Evolutionary conservation across 371 early-diverging fungal genomes (phyloP).

Genomic region (Zopfochytrium polystomum): DNA sequence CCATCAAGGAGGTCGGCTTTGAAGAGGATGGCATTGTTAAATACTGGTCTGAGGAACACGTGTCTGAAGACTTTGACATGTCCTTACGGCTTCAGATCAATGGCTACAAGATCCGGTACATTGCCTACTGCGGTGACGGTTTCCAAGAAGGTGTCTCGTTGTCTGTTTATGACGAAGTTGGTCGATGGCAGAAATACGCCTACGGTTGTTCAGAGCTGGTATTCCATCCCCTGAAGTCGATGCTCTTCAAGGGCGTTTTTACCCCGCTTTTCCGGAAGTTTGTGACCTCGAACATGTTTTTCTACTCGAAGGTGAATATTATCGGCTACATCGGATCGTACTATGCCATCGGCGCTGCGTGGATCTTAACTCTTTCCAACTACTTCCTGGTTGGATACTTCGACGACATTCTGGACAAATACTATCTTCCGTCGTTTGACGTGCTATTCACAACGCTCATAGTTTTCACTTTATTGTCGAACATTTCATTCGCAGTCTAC

Average conservation of each 20-base stretch:
- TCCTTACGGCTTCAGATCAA: constrained; percentile 19
- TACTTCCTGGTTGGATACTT: constrained; percentile 18
- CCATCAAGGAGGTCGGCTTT: constrained; percentile 22
- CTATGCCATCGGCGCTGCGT: constrained; percentile 25
- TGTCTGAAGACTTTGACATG: constrained; percentile 28
- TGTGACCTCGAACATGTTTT: constrained; percentile 8
- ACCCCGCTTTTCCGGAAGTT: constrained; percentile 17
- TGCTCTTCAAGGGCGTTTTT: constrained; percentile 7
- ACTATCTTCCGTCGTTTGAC: constrained; percentile 16
- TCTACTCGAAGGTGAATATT: constrained; percentile 14
- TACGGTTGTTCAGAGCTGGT: constrained; percentile 18
- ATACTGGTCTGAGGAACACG: constrained; percentile 25
- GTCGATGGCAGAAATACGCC: constrained; percentile 23
- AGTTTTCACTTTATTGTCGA: constrained; percentile 16
- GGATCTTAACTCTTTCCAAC: constrained; percentile 23
- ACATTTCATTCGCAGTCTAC: constrained; percentile 12
- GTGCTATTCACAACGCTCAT: constrained; percentile 17
- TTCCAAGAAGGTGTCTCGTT: constrained; percentile 26
- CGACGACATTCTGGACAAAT: constrained; percentile 13
- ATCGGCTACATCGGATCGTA: constrained; percentile 20
- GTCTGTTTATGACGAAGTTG: constrained; percentile 22
- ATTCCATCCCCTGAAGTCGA: constrained; percentile 14
- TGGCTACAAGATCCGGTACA: constrained; percentile 18
- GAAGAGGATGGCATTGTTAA: not conserved
- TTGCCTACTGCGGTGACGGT: constrained; percentile 9